Evolutionary conservation across 305 asterid genomes (phyloP), one percentile per base, ranked within the genome.

Genomic region (Rubia balearica): DNA sequence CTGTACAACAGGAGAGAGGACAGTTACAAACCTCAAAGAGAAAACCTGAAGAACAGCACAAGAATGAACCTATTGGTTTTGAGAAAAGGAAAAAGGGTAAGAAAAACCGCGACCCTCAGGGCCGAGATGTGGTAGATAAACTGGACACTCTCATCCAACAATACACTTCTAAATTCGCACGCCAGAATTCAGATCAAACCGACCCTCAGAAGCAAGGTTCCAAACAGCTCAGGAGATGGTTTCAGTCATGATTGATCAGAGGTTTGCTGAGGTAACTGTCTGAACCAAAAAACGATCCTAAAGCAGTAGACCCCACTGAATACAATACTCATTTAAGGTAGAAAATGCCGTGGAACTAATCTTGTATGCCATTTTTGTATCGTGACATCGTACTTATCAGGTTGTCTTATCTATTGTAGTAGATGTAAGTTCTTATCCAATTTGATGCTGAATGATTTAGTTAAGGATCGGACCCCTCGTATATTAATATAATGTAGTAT

Each of bases 181-280:
- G 86, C 56, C 46, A 71, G 19, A 77, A 74, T 78, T 74, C 88
- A 59, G 71, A 65, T 61, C 79, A 77, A 68, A 70, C 77, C 33
- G 82, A 76, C 48, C 82, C 73, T 75, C 81, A 80, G 75, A 84
- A 81, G 76, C 88, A 80, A 74, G 83, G 86, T 27, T 75, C 87
- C 30, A 95, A 87, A 82, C 85, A 74, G 77, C 91, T 90, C 27
- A 85, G 83, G 78, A 88, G 97, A 81, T 95, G 98, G 99, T 95
- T 91, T 73, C 94, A 91, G 75, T 77, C 86, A 55, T 83, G 80
- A 81, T 55, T 12, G 8, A 11, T 49, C 46, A 49, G 57, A 51
- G 19, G 36, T 10, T 30, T 61, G 5, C 1, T 10, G 62, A 57
- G 60, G 17, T 38, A 41, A 5, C 45, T 33, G 65, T 64, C 42